A percentile compares a stretch with the other conserved stretches of the same genome.
Conservation (phyloP, 495 filamentous ascomycete genomes). For the Cercophora scortea region DNA sequence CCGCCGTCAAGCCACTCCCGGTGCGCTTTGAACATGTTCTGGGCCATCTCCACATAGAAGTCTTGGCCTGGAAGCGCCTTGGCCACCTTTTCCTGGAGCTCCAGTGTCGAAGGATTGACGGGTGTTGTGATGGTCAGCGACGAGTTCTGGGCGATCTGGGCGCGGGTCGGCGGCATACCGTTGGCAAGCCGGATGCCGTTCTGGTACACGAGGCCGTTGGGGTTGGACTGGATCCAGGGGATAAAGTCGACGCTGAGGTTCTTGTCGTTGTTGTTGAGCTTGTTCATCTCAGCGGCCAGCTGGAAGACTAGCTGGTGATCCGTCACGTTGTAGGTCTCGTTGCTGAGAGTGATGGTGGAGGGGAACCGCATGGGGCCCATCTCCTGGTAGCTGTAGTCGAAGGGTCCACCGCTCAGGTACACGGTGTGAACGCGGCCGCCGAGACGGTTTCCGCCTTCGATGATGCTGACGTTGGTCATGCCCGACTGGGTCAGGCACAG, state of each 20-base stretch:
- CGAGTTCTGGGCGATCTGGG: slow-evolving; percentile 35
- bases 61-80: slow-evolving; percentile 15
- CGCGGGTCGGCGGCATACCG: slow-evolving; percentile 31
- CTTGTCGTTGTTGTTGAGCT: slow-evolving; percentile 42
- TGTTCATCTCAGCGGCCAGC: slow-evolving; percentile 50
- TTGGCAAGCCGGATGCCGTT: slow-evolving; percentile 42
- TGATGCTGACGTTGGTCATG: slow-evolving; percentile 30
- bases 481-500: slow-evolving; percentile 31
- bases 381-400: slow-evolving; percentile 61
- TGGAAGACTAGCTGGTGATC: slow-evolving; percentile 60
- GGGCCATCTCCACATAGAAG: slow-evolving; percentile 37
- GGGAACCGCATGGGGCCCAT: slow-evolving; percentile 69
- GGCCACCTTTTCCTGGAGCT: slow-evolving; percentile 28
- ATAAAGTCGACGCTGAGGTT: slow-evolving; percentile 58
- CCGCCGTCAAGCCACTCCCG: slow-evolving; percentile 39
- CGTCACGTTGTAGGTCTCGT: slow-evolving; percentile 47
- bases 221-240: slow-evolving; percentile 48
- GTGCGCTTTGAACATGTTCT: slow-evolving; percentile 59
- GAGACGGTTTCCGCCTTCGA: slow-evolving; percentile 31
- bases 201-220: slow-evolving; percentile 44
- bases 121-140: slow-evolving; percentile 28
- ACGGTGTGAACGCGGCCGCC: slow-evolving; percentile 53
- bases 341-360: slow-evolving; percentile 39
- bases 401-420: slow-evolving; percentile 52
- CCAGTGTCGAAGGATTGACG: slow-evolving; percentile 26